Evolutionary conservation across 768 basidiomycete species (phyloP), one percentile per base, ranked within the genome.

Genomic region (Mycena pura): DNA sequence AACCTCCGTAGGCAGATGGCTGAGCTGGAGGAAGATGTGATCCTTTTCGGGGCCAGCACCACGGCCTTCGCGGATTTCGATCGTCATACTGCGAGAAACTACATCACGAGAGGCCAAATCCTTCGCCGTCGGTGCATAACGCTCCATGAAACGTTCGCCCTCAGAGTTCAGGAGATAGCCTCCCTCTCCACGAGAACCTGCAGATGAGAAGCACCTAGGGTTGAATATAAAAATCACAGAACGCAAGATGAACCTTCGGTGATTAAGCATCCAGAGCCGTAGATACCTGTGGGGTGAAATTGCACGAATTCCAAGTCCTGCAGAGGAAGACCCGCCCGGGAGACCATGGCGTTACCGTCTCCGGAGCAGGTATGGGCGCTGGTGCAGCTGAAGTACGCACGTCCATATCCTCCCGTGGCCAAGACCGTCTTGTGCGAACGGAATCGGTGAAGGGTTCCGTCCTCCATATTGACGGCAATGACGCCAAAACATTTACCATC

Each of bases 91-190:
- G 69, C 97, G 95, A 47, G 97, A 99, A 31, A 99, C 97, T 72
- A 99, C 97, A 72, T 99, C 97, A 73, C 97, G 95, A 44, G 97
- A 99, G 40, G 97, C 97, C 67, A 99, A 87, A 83, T 99, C 97
- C 84, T 99, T 99, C 63, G 97, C 97, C 41, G 96, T 98, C 10
- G 97, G 97, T 0, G 97, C 97, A 76, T 99, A 99, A 76, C 96
- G 93, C 78, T 99, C 96, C 97, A 99, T 99, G 84, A 99, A 99
- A 60, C 97, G 92, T 78, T 99, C 97, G 73, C 97, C 97, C 82
- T 99, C 91, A 9, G 95, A 93, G 82, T 99, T 99, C 73, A 99
- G 81, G 66, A 99, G 84, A 80, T 99, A 99, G 65, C 97, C 97
- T 80, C 97, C 97, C 77, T 99, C 97, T 70, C 97, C 97, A 75